Base-by-base conservation (phyloP, 768 basidiomycete genomes). In the Phylloporus sp. region DNA sequence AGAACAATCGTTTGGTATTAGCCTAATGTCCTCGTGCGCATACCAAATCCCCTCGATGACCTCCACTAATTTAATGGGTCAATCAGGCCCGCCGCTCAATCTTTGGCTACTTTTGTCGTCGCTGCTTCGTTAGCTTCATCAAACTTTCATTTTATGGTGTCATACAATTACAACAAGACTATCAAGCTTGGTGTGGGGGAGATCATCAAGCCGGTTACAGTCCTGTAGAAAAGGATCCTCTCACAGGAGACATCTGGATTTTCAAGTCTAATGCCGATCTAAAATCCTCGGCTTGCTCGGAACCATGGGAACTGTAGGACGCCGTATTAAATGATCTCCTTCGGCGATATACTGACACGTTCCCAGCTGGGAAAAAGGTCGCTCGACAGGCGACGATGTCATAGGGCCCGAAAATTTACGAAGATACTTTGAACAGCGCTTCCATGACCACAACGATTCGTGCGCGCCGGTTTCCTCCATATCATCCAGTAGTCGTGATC, bases 391-490 rank as follows among this genome's bases (percentile, higher is more conserved):
- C 0, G 88, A 91, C 62, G 81, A 82, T 51, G 79, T 79, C 36
- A 54, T 76, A 9, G 87, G 86, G 0, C 73, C 78, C 3, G 87
- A 89, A 53, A 83, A 80, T 54, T 66, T 92, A 31, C 77, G 88
- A 27, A 70, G 78, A 42, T 92, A 86, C 62, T 92, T 91, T 54
- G 89, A 91, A 60, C 90, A 91, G 49, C 84, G 80, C 58, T 92
- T 92, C 57, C 84, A 90, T 52, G 81, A 85, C 46, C 76, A 72
- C 27, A 82, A 80, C 52, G 88, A 91, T 62, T 91, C 87, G 88
- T 90, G 49, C 56, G 87, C 72, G 8, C 35, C 21, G 23, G 21
- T 38, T 32, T 5, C 34, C 35, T 33, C 10, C 13, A 2, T 22
- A 6, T 17, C 35, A 5, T 31, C 32, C 17, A n/a, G 22, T n/a